These are phyloP conservation scores for Fennellomyces sp. DNA, from an alignment of 371 early-diverging fungal genomes.

Conservation along the genomic window DNA sequence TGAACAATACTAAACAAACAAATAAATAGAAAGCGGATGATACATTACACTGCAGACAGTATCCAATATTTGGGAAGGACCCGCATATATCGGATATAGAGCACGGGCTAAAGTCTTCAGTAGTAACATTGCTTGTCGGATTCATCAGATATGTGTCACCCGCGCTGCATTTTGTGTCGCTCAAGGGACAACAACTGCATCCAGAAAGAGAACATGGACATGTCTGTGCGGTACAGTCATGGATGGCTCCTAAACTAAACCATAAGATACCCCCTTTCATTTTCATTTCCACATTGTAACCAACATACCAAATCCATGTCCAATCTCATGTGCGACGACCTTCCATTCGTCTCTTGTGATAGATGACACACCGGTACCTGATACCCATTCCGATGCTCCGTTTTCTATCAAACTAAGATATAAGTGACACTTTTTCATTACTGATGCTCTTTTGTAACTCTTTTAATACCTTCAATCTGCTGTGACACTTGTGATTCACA, in stretches of 20 bases:
- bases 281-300: not conserved
- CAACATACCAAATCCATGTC: conserved; percentile 79
- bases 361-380: conserved; percentile 91
- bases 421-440: not conserved
- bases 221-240: conserved; percentile 66
- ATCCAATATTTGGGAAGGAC: conserved; percentile 55
- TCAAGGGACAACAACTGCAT: conserved; percentile 77
- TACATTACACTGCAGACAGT: conserved; percentile 62
- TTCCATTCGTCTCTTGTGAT: conserved; percentile 89
- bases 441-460: not conserved
- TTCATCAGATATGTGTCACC: conserved; percentile 81
- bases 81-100: conserved; percentile 76
- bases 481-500: conserved; percentile 67
- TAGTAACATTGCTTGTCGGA: conserved; percentile 81
- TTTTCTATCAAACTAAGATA: conserved; percentile 28
- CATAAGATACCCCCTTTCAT: not conserved
- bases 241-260: conserved; percentile 42
- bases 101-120: conserved; percentile 82
- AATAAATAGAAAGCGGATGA: not conserved
- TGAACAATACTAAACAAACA: not conserved
- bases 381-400: conserved; percentile 58
- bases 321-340: conserved; percentile 95
- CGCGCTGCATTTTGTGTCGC: conserved; percentile 78
- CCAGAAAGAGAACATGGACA: conserved; percentile 62
- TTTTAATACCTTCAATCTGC: conserved; percentile 37